Evolutionary conservation across 2,329 filamentous ascomycete species (phyloP).

Genomic region (Emergomyces orientalis): DNA sequence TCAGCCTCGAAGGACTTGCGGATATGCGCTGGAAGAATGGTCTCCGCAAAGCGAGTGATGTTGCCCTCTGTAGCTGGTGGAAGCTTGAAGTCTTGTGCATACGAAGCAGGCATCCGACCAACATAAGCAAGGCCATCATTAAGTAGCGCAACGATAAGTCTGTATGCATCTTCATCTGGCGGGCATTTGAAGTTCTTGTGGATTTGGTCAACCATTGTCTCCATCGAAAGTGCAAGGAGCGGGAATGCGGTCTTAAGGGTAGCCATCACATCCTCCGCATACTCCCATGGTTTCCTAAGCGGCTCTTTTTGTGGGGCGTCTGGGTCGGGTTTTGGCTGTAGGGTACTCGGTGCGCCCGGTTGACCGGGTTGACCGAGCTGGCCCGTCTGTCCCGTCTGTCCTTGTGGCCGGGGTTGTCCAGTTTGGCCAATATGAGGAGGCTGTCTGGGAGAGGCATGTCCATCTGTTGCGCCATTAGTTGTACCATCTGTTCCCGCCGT

Average conservation of each 20-base stretch:
- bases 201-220: constrained; percentile 98
- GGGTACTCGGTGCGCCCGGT: background rate
- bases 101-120: constrained; percentile 73
- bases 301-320: constrained; percentile 29
- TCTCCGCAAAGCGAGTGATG: constrained; percentile 93
- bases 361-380: constrained; percentile 1
- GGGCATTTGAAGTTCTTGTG: constrained; percentile 99
- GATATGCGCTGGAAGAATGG: constrained; percentile 87
- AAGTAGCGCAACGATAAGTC: constrained; percentile 90
- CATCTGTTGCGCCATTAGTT: constrained; percentile 38
- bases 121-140: constrained; percentile 94
- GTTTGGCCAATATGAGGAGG: constrained; percentile 7
- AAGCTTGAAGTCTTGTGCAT: constrained; percentile 83
- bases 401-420: background rate
- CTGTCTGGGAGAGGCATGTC: constrained; percentile 31
- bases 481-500: constrained; percentile 9
- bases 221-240: constrained; percentile 91
- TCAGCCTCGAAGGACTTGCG: constrained; percentile 95
- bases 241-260: constrained; percentile 96
- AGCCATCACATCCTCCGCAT: constrained; percentile 90
- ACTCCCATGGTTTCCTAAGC: constrained; percentile 82
- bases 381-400: background rate
- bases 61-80: constrained; percentile 87
- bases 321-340: background rate
- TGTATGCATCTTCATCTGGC: constrained; percentile 94